Evolutionary conservation across 106 monocot genomes (phyloP), one percentile per base, ranked within the genome.

Genomic region (Dendrobium huoshanense): DNA sequence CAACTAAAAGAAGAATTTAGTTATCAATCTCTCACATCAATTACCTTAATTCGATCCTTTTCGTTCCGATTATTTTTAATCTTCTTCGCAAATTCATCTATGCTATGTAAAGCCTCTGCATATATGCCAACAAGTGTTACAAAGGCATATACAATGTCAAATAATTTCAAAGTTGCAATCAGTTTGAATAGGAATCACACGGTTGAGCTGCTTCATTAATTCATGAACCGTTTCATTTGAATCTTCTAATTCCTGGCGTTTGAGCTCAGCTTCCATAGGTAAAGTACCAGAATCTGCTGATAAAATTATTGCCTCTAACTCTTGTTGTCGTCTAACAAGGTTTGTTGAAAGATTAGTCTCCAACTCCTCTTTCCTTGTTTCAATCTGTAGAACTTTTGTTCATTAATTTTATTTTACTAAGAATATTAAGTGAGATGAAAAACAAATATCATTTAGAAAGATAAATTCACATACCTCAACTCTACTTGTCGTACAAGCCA

Each of bases 311-410:
- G 87, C 85, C 81, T 95, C 90, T 73, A 99, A 83, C 82, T 99
- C 98, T 72, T 93, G 85, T 64, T 99, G 87, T 55, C 92, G 88
- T 75, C 91, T 89, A 59, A 93, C 93, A 85, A 99, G 98, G 55
- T 99, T 99, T 77, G 92, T 88, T 40, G 98, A 92, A 18, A 99
- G 77, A 88, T 99, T 95, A 40, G 95, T 90, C 81, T 99, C 98
- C 78, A 99, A 80, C 77, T 99, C 98, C 75, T 99, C 98, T 84
- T 95, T 99, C 79, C 98, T 91, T n/a, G 95, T 91, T 85, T 99
- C 98, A 84, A 99, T 88, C 98, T 99, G 67, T 47, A 85, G 29
- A 51, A 73, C 25, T 55, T 37, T 15, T 22, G 51, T 51, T 51
- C 5, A 65, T 70, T 70, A 70, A 70, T 70, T 33, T 70, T 15